phyloP scores from a whole-genome alignment of 768 basidiomycete genomes.

The Tricholoma terreum region DNA sequence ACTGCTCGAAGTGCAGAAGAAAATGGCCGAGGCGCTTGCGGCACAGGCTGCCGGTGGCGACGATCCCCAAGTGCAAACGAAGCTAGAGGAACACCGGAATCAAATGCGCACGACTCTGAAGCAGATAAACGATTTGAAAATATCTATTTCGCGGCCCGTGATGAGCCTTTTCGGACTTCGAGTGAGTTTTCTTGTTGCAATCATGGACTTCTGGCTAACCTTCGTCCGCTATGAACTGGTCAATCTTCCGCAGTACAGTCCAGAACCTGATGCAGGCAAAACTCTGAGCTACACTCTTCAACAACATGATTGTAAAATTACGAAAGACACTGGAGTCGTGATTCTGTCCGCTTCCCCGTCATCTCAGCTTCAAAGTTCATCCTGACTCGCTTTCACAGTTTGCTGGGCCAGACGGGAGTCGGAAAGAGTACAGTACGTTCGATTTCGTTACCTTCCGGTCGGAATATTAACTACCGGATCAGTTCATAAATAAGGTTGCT shows the following conservation, averaged over 20 bases:
- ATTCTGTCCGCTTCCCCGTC: not conserved
- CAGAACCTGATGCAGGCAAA: slow-evolving; percentile 14
- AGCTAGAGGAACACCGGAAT: not conserved
- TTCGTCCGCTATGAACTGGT: slow-evolving; percentile 3
- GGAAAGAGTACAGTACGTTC: not conserved
- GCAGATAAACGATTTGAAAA: not conserved
- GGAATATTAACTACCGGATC: too few species aligned
- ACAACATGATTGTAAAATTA: not conserved
- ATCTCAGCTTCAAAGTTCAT: not conserved
- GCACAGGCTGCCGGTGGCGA: not conserved
- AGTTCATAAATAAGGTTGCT: not conserved
- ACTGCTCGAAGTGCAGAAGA: slow-evolving; percentile 6
- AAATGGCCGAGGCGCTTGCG: not conserved
- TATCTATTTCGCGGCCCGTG: not conserved
- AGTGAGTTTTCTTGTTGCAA: not conserved
- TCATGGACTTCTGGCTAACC: too few species aligned
- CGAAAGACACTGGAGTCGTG: not conserved
- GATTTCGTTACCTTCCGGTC: too few species aligned
- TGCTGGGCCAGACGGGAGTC: not conserved
- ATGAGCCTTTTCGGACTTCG: not conserved
- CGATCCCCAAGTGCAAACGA: not conserved
- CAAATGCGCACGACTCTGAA: not conserved
- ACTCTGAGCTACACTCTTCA: slow-evolving; percentile 12
- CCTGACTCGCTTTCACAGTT: not conserved
- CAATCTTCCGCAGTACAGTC: slow-evolving; percentile 5